Conservation (phyloP, 1,139 yeast genomes). For the Meyerozyma smithsonii region DNA sequence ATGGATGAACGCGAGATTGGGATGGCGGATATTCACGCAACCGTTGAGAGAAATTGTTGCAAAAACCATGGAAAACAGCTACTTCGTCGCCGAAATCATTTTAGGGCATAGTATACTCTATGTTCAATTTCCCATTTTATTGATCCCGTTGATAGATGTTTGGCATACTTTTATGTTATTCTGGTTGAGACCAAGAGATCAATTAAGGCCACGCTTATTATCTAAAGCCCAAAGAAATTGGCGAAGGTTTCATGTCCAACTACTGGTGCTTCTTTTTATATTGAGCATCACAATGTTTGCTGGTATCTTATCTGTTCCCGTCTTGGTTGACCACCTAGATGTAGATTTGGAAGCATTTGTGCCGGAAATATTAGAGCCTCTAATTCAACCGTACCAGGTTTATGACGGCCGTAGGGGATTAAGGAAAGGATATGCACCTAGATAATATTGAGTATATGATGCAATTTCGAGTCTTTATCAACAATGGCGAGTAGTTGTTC, state of each 20-base stretch:
- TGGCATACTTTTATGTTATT: constrained; percentile 78
- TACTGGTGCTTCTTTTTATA: constrained; percentile 39
- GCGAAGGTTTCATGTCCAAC: constrained; percentile 24
- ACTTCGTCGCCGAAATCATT: constrained; percentile 48
- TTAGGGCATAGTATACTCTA: constrained; percentile 50
- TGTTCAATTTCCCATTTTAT: constrained; percentile 47
- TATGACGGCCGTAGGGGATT: neutral
- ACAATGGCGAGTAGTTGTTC: constrained; percentile 5
- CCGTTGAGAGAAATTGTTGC: constrained; percentile 53
- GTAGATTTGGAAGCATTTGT: constrained; percentile 33
- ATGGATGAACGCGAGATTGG: constrained; percentile 53
- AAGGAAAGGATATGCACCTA: neutral
- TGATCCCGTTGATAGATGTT: constrained; percentile 57
- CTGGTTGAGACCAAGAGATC: constrained; percentile 69
- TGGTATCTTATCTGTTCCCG: constrained; percentile 38
- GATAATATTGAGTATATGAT: neutral
- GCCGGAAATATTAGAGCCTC: constrained; percentile 28
- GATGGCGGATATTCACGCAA: constrained; percentile 46
- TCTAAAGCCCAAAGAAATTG: constrained; percentile 29
- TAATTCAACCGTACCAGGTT: constrained; percentile 37
- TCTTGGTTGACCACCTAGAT: constrained; percentile 24
- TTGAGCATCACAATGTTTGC: constrained; percentile 32
- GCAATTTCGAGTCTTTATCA: neutral
- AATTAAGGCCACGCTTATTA: constrained; percentile 37
- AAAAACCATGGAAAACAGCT: constrained; percentile 50